These are phyloP conservation scores for Epichloe sibirici DNA, from an alignment of 2,329 filamentous ascomycete species.

Conservation along the genomic window DNA sequence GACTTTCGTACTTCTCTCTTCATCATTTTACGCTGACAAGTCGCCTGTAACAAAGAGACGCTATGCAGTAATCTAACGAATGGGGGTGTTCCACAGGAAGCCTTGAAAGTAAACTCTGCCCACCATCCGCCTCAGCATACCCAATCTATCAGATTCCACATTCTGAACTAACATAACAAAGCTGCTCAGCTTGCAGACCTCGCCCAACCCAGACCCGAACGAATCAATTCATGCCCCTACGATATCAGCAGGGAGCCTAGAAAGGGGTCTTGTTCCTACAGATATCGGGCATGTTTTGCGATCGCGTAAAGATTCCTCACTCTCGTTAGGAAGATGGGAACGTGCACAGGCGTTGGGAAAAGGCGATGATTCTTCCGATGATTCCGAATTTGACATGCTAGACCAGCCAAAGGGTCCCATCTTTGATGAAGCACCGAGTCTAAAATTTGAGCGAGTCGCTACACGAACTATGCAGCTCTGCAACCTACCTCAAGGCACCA, in stretches of 20 bases:
- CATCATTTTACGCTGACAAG: neutral
- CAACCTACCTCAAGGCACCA: constrained; percentile 49
- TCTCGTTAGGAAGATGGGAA: neutral
- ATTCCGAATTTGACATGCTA: neutral
- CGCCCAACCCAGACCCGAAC: neutral
- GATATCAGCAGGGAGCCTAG: neutral
- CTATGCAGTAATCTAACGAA: constrained; percentile 2
- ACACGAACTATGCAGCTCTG: constrained; percentile 49
- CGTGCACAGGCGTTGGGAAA: neutral
- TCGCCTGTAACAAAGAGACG: neutral
- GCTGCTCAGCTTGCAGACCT: constrained; percentile 1
- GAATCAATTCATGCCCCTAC: neutral
- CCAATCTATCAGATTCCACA: neutral
- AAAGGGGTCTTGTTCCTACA: neutral
- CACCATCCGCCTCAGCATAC: neutral
- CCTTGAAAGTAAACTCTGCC: neutral
- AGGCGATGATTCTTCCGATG: neutral
- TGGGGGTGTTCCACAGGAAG: neutral
- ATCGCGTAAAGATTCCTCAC: neutral
- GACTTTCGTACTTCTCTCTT: neutral
- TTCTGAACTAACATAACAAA: neutral
- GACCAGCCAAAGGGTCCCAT: neutral
- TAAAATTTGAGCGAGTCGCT: constrained; percentile 21
- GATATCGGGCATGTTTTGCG: neutral
- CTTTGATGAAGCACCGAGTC: neutral